phyloP scores from a whole-genome alignment of 2,329 filamentous ascomycete genomes.

The Cucurbitaria berberidis region DNA sequence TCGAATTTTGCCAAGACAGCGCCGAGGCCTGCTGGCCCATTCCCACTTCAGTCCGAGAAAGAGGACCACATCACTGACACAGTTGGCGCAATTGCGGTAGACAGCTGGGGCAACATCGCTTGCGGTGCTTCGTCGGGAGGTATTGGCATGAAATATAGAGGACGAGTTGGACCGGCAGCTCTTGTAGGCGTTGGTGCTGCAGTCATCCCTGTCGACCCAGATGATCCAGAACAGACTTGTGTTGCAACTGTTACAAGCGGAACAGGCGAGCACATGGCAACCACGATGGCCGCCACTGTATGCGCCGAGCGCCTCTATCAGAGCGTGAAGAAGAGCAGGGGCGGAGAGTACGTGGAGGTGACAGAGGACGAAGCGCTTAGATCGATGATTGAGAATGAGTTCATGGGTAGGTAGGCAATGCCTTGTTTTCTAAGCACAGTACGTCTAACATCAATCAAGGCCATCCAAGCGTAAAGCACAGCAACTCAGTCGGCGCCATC shows the following conservation, averaged over 20 bases:
- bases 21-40: conserved; percentile 4
- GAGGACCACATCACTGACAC: conserved; percentile 84
- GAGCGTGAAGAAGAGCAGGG: conserved; percentile 64
- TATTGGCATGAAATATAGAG: conserved; percentile 97
- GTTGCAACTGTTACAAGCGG: conserved; percentile 91
- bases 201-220: conserved; percentile 76
- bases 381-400: conserved; percentile 83
- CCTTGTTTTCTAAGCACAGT: neutral
- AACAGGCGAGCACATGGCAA: conserved; percentile 97
- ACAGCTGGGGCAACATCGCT: conserved; percentile 83
- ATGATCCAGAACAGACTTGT: conserved; percentile 70
- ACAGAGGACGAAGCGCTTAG: conserved; percentile 80
- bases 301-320: conserved; percentile 87
- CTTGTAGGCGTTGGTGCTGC: conserved; percentile 90
- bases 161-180: conserved; percentile 89
- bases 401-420: conserved; percentile 68
- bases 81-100: conserved; percentile 93
- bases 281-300: conserved; percentile 85
- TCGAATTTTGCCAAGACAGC: conserved; percentile 20
- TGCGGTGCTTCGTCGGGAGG: conserved; percentile 95
- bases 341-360: conserved; percentile 68
- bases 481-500: conserved; percentile 84
- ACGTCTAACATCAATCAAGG: conserved; percentile 42
- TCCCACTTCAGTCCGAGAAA: conserved; percentile 6
- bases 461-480: conserved; percentile 82